Conservation (phyloP, 2,329 filamentous ascomycete genomes). For the Sarocladium strictum region DNA sequence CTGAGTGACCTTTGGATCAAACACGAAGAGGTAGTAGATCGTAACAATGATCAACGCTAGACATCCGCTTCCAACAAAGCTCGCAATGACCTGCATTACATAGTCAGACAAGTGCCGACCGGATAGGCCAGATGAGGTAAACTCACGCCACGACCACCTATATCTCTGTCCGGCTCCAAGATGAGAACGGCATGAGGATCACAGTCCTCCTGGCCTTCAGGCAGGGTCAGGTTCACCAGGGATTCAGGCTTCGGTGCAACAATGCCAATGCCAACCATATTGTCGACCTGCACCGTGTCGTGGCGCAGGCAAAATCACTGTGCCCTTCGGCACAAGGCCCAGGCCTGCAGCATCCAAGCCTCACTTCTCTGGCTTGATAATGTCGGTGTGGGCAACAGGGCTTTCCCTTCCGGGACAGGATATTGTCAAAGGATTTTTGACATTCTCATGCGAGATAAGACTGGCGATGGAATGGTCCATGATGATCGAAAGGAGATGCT, state of each 20-base stretch:
- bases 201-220: not conserved
- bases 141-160: not conserved
- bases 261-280: not conserved
- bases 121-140: not conserved
- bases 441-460: too few relatives aligned
- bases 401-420: too few relatives aligned
- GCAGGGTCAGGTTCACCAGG: not conserved
- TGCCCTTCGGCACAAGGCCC: not conserved
- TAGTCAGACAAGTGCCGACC: not conserved
- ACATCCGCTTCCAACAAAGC: not conserved
- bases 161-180: slow-evolving; percentile 6
- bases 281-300: not conserved
- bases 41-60: slow-evolving; percentile 6
- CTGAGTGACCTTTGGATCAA: slow-evolving; percentile 4
- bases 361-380: not conserved
- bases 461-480: not conserved
- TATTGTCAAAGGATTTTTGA: too few relatives aligned
- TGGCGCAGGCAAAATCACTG: not conserved
- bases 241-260: not conserved
- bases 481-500: not conserved
- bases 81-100: slow-evolving; percentile 3
- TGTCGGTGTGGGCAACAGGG: not conserved
- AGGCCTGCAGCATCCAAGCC: not conserved
- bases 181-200: not conserved
- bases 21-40: slow-evolving; percentile 8